Evolutionary conservation across 2,329 filamentous ascomycete genomes (phyloP), one percentile per base, ranked within the genome.

Genomic region (Penicillium sp.): DNA sequence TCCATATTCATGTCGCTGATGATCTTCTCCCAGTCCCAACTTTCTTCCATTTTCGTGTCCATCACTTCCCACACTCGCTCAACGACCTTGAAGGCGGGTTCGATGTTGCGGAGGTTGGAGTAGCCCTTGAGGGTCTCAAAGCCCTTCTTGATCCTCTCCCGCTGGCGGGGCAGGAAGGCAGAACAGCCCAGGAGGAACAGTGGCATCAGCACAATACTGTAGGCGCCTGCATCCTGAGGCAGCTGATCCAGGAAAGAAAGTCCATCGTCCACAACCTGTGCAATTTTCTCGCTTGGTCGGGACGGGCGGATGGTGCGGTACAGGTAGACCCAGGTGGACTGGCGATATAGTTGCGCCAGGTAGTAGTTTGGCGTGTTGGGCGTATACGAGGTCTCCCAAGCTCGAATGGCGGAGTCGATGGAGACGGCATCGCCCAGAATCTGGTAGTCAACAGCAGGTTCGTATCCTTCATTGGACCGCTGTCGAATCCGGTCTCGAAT

Each of bases 401-500:
- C 77, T 5, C 82, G 78, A 45, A 95, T 83, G 5, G 79, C 82
- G 12, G 78, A 77, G 57, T 93, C 85, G 59, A 95, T 89, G 45
- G 83, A 80, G 6, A 85, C 82, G 0, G 87, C 88, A 40, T 81
- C 79, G 59, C 83, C 84, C 9, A 93, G 73, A 10, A 82, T 84
- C 22, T 79, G 76, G 62, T 88, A 89, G 65, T 89, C 83, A 37
- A 90, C 83, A 0, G 79, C 75, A 0, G 85, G 86, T 45, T 87
- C 82, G 2, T 80, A 70, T 3, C 79, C 72, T 47, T 77, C 64
- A 47, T 75, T 70, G 58, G 88, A 83, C 44, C 87, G 82, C 28
- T 75, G 72, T 6, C 89, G 80, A 53, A 95, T 85, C 2, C 76
- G 77, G 65, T 90, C 85, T 35, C 88, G 80, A 32, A 95, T 79